phyloP scores from a whole-genome alignment of 345 rosid species.

The Diplotaxis tenuifolia region DNA sequence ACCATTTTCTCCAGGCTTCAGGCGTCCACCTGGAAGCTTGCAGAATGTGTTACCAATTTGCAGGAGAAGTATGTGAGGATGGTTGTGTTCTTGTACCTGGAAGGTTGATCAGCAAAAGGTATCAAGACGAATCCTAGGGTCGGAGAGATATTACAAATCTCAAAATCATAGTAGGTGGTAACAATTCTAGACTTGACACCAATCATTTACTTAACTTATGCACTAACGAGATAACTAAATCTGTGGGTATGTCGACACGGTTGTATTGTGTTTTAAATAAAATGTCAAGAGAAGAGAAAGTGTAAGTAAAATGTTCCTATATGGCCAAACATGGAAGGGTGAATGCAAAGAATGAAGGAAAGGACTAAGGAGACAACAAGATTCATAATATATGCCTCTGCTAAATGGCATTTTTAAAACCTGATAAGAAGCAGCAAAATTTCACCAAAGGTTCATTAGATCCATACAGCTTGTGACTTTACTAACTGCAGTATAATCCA shows the following conservation, averaged over 20 bases:
- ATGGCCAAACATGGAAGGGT: neutral
- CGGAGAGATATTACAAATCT: constrained; percentile 5
- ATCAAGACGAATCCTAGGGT: neutral
- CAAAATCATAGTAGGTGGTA: constrained; percentile 9
- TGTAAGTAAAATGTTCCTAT: neutral
- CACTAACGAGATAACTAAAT: neutral
- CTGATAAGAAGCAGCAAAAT: neutral
- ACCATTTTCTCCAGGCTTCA: too few species aligned
- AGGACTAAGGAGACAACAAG: neutral
- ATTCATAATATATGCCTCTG: neutral
- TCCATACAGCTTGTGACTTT: neutral
- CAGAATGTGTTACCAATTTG: too few species aligned
- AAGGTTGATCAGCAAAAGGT: too few species aligned
- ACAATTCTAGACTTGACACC: neutral
- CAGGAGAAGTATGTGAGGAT: too few species aligned
- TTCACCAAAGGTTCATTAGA: neutral
- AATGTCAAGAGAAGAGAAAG: neutral
- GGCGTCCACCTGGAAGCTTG: too few species aligned
- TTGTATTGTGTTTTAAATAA: neutral
- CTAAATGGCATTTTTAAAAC: neutral
- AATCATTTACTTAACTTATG: neutral
- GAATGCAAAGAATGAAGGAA: too few species aligned
- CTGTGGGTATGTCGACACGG: neutral
- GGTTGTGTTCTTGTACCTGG: too few species aligned
- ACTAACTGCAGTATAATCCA: neutral